Evolutionary conservation across 75 land plant species (phyloP).

Genomic region (Pinus tabuliformis): DNA sequence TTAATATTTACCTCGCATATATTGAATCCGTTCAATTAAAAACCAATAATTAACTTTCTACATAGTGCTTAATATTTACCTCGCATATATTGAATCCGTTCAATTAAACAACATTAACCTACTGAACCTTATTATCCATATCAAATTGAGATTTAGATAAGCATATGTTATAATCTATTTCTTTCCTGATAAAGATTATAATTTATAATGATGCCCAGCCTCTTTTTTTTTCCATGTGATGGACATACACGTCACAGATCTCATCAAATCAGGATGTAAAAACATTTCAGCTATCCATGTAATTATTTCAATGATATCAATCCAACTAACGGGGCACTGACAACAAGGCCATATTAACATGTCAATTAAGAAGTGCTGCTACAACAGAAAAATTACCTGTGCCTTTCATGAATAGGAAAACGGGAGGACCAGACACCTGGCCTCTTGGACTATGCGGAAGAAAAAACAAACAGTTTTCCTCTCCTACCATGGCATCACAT

Average conservation of each 20-base stretch:
- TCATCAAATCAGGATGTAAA: background rate
- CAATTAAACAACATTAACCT: too few relatives aligned
- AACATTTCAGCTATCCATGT: background rate
- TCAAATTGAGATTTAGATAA: too few relatives aligned
- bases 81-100: too few relatives aligned
- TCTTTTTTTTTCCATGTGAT: background rate
- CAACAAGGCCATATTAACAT: background rate
- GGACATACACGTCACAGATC: background rate
- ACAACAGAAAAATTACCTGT: constrained; percentile 48
- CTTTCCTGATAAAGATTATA: too few relatives aligned
- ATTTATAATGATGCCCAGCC: background rate
- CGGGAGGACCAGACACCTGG: constrained; percentile 53
- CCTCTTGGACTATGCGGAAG: constrained; percentile 84
- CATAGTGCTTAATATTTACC: too few relatives aligned
- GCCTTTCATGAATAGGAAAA: constrained; percentile 91
- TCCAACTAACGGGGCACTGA: background rate
- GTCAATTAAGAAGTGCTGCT: background rate
- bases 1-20: too few relatives aligned
- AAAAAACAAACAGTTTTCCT: constrained; percentile 82
- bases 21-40: too few relatives aligned
- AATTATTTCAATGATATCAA: background rate
- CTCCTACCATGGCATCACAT: constrained; percentile 83
- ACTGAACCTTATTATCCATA: too few relatives aligned
- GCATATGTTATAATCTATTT: too few relatives aligned
- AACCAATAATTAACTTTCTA: too few relatives aligned